These are phyloP conservation scores for Pleurotus salmoneostramineus DNA, from an alignment of 768 basidiomycete genomes.

Conservation along the genomic window DNA sequence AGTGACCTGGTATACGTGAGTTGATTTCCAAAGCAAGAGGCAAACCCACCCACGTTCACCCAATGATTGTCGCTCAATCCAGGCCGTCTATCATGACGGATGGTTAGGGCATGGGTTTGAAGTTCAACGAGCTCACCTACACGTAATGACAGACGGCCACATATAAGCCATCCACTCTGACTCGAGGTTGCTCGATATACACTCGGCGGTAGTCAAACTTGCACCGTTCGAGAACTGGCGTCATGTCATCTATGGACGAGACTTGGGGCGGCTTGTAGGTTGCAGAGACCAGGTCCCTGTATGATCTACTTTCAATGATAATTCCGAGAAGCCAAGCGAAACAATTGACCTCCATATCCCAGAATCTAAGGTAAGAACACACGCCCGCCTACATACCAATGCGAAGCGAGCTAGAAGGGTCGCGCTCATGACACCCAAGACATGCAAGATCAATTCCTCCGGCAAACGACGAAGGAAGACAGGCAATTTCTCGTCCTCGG, in stretches of 20 bases:
- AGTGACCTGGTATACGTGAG: slow-evolving; percentile 46
- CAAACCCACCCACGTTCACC: slow-evolving; percentile 62
- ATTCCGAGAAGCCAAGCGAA: not conserved
- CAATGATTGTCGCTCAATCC: slow-evolving; percentile 83
- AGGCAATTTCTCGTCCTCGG: slow-evolving; percentile 62
- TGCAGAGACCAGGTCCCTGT: slow-evolving; percentile 56
- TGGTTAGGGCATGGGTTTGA: slow-evolving; percentile 5
- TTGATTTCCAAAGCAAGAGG: slow-evolving; percentile 8
- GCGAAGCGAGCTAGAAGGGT: slow-evolving; percentile 77
- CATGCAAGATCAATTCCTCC: slow-evolving; percentile 67
- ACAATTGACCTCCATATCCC: slow-evolving; percentile 69
- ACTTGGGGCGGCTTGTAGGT: slow-evolving; percentile 81
- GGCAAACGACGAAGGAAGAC: slow-evolving; percentile 60
- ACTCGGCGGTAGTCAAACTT: slow-evolving; percentile 67
- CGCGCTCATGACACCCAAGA: slow-evolving; percentile 65
- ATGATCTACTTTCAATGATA: not conserved
- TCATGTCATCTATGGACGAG: slow-evolving; percentile 42
- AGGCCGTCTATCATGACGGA: slow-evolving; percentile 42
- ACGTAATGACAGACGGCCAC: slow-evolving; percentile 89
- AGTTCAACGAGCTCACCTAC: slow-evolving; percentile 36
- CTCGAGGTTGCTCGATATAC: slow-evolving; percentile 79
- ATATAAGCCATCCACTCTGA: slow-evolving; percentile 86
- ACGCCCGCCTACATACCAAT: slow-evolving; percentile 65
- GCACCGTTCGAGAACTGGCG: slow-evolving; percentile 47
- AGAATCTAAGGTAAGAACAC: slow-evolving; percentile 65